Evolutionary conservation across 495 filamentous ascomycete species (phyloP), one percentile per base, ranked within the genome.

Genomic region (Penicillium ucsense): DNA sequence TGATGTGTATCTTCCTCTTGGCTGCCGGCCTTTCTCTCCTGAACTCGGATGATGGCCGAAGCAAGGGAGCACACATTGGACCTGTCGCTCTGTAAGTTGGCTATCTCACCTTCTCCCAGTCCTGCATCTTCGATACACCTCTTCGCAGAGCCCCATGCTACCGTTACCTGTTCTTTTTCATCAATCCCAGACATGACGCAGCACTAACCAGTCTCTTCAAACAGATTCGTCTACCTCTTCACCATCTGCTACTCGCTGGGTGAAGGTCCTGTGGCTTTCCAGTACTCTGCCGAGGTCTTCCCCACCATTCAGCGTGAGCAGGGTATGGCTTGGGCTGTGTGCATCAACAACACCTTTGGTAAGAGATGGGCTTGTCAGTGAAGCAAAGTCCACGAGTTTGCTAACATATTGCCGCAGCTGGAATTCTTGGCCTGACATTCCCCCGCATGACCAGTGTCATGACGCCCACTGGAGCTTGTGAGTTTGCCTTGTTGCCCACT

Each of bases 1-100:
- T 86, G 28, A 89, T 90, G 86, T 57, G 81, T 70, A 47, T 86
- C 75, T 47, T 76, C 76, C 65, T 90, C 28, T 68, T 90, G 0
- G 82, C 80, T 0, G 84, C 78, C 2, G 86, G 84, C 3, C 68
- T 88, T 20, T 85, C 68, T 40, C 65, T 71, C 35, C 59, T 70
- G 10, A 74, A 74, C 9, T 49, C 56, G 0, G 33, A 51, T 12
- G 38, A 43, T 10, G 54, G 42, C 38, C 35, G 38, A 2, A 60
- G 46, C 38, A 35, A 37, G 7, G 57, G 46, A 0, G 36, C 32
- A 10, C 48, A 53, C 11, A 58, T 66, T 38, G 52, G 53, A 11
- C 64, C 62, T 8, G 62, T 64, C 35, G 64, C 45, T 9, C 41
- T 66, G 61, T 66, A 53, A 31, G 62, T 61, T 31, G 32, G 5